Evolutionary conservation across 495 filamentous ascomycete species (phyloP), one percentile per base, ranked within the genome.

Genomic region (Annulohypoxylon nitens): DNA sequence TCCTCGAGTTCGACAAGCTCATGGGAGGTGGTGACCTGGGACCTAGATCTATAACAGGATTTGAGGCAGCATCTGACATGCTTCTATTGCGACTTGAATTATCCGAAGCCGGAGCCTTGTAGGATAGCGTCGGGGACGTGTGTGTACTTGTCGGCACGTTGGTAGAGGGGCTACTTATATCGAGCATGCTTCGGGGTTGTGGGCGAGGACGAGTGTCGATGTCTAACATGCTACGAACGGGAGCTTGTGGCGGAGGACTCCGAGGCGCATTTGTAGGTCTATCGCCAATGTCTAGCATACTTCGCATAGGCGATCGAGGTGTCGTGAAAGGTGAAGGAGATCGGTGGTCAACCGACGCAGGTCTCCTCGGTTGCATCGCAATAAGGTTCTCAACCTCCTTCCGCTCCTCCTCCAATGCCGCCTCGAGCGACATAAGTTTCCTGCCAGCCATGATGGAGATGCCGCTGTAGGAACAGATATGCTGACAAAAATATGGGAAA

Each of bases 321-420:
- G 77, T 80, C 14, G 82, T 82, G 58, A 81, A 85, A 53, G 83
- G 84, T 3, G 85, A 85, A 3, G 87, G 82, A 16, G 86, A 84
- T 74, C 81, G 71, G 4, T 66, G 79, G 4, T 69, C 80, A 12
- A 75, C 59, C n/a, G 80, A 77, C 41, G 80, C 81, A 41, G 79
- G 67, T 64, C 81, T 79, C 53, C 78, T 76, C 70, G 82, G 73
- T 23, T 69, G 63, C 77, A 81, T 64, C 53, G 70, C 87, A 18
- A 93, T 80, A 50, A 92, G 80, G 63, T 86, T 88, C 72, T 93
- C 83, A 47, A 93, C 87, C 81, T 92, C 92, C 65, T 84, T 85
- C 51, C 90, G 86, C 82, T 94, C 92, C 80, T 93, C 89, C 75
- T 93, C 91, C 51, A 93, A 83, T 60, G 89, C 88, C 23, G 88